A percentile compares a stretch with the other conserved stretches of the same genome.
phyloP scores from a whole-genome alignment of 495 filamentous ascomycete genomes.

The Geopyxis carbonaria region DNA sequence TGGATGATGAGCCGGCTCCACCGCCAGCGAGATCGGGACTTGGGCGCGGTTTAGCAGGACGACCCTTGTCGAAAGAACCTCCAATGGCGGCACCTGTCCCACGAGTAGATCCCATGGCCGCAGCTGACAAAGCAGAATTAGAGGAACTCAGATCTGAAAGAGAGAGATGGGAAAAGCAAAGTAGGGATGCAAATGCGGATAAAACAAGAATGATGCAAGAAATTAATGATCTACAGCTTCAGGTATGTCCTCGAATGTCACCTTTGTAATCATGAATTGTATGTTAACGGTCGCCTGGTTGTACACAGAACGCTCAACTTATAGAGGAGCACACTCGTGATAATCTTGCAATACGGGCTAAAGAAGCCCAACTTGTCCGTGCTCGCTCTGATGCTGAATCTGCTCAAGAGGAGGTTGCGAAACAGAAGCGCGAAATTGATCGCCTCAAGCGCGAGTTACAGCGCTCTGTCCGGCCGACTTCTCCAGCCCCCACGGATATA shows the following conservation, averaged over 20 bases:
- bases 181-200: constrained; percentile 52
- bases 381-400: constrained; percentile 79
- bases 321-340: constrained; percentile 96
- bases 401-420: constrained; percentile 64
- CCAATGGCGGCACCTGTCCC: constrained; percentile 28
- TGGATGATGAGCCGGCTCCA: constrained; percentile 43
- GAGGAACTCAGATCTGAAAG: constrained; percentile 73
- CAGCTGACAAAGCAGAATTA: constrained; percentile 70
- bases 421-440: constrained; percentile 76
- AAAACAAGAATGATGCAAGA: constrained; percentile 43
- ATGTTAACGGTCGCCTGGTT: no score
- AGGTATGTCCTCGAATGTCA: constrained; percentile 26
- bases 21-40: constrained; percentile 51
- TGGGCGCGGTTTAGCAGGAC: constrained; percentile 64
- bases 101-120: constrained; percentile 41
- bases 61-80: constrained; percentile 66
- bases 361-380: constrained; percentile 90
- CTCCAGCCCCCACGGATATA: constrained; percentile 27
- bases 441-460: constrained; percentile 66
- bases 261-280: constrained; percentile 27
- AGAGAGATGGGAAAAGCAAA: constrained; percentile 51
- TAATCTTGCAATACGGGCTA: constrained; percentile 88
- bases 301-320: constrained; percentile 72
- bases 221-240: constrained; percentile 53
- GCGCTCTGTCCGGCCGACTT: constrained; percentile 29